Base-by-base conservation (phyloP, 345 rosid genomes). In the Euphorbia tirucalli region DNA sequence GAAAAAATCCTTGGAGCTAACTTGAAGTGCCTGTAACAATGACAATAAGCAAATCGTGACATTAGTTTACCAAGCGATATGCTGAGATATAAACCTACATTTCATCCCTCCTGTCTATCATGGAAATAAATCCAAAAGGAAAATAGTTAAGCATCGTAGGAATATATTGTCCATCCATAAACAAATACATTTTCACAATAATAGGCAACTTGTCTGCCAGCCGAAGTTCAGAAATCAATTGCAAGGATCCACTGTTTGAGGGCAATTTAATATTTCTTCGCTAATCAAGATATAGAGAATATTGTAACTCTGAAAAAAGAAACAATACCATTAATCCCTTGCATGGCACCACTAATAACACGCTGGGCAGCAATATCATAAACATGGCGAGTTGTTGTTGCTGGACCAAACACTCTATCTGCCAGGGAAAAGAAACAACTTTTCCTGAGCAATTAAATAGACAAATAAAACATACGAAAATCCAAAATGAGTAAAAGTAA, bases 351-450 rank as follows among this genome's bases (percentile, higher is more conserved):
- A 68, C 90, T 81, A 24, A 91, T 86, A 82, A 89, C 89, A 79
- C 87, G 93, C 56, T 89, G 93, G 48, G 97, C 97, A 72, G 93
- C 95, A 79, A 87, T 72, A 62, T 91, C 95, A 80, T 89, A 91
- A 75, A 89, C 93, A 75, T 84, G 90, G 49, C 91, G 95, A 21
- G 97, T 91, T 58, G 97, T 91, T 37, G 97, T 91, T 65, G 95
- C 93, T 2, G 97, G 93, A 80, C 95, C 95, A 80, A 91, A 91
- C 41, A 91, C 95, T 64, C 83, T 88, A 79, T 89, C 97, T 91
- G 83, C 75, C 70, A 37, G 28, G 39, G 31, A 28, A 59, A 21
- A 9, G 24, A 8, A 25, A 5, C 7, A 14, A 43, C 3, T 39
- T 14, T 24, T 7, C 15, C 28, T 37, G 25, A 56, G 55, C 55